Base-by-base conservation (phyloP, 2,329 filamentous ascomycete genomes). In the Ascochyta clinopodiicola region DNA sequence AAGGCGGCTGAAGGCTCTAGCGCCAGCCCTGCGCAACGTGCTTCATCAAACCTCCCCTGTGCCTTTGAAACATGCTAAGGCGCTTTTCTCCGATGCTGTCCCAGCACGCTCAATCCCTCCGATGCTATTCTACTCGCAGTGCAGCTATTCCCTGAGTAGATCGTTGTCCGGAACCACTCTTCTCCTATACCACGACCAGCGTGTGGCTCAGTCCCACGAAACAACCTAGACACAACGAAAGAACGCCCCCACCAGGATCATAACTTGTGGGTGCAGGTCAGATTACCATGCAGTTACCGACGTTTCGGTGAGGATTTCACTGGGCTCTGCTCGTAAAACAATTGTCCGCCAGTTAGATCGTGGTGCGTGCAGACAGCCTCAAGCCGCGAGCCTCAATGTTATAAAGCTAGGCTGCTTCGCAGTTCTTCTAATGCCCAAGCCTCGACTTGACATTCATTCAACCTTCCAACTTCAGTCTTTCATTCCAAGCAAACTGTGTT, bases 401-500 rank as follows among this genome's bases (percentile, higher is more conserved):
- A 65, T 60, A 62, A 60, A 60, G 46, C 44, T 40, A 25, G 19
- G 40, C 43, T 29, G 37, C n/a, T 37, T 34, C 32, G 46, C 46
- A 37, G 19, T 46, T 47, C 36, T 39, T 47, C n/a, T 36, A 31
- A 5, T 51, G 15, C 38, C 39, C 43, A 57, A 51, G 47, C 53
- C 43, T 85, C 82, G 8, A 79, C 56, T 59, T 54, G 54, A 51
- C 57, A 49, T 59, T 62, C 57, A 42, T 57, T 58, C 56, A 56
- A 7, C 46, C 47, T 24, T 49, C 83, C 7, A 81, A 78, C 40
- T 86, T 57, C 57, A 59, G 37, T 59, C 60, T 32, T 49, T 57
- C 56, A 27, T 53, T 84, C 70, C 76, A 86, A 64, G 78, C 76
- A 61, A 65, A 66, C 60, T 57, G 59, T 56, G 59, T 66, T 67